Percentiles rank a stretch among this genome's conserved stretches.
These are phyloP conservation scores for Castanospermum australe DNA, from an alignment of 306 rosid genomes.

Conservation along the genomic window DNA sequence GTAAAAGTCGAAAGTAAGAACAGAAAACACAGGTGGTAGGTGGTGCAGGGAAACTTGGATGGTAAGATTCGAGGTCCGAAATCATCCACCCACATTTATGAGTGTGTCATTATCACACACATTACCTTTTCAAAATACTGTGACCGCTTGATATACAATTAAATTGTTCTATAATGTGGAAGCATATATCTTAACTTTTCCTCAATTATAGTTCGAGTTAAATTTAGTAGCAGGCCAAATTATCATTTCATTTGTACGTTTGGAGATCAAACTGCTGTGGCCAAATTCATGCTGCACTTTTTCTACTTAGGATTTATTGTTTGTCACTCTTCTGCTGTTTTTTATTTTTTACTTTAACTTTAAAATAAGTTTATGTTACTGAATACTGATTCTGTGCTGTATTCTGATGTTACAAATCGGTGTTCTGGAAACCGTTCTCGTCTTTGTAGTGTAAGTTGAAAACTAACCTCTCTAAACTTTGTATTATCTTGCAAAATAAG, in stretches of 20 bases:
- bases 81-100: too few relatives aligned
- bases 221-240: neutral
- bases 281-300: neutral
- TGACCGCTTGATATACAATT: neutral
- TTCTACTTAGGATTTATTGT: neutral
- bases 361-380: slow-evolving; percentile 26
- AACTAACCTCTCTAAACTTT: slow-evolving; percentile 21
- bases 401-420: slow-evolving; percentile 35
- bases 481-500: slow-evolving; percentile 29
- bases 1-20: neutral
- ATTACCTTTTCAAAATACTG: neutral
- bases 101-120: neutral
- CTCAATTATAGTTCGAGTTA: neutral
- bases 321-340: neutral
- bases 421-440: slow-evolving; percentile 30
- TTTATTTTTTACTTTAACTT: neutral
- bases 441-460: slow-evolving; percentile 77
- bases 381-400: slow-evolving; percentile 38
- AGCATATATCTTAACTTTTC: neutral
- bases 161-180: neutral
- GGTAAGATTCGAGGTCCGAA: too few relatives aligned
- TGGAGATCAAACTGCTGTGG: neutral
- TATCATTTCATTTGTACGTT: neutral
- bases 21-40: neutral
- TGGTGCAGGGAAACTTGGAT: too few relatives aligned